phyloP scores from a whole-genome alignment of 495 filamentous ascomycete species.

The Peziza echinospora region DNA sequence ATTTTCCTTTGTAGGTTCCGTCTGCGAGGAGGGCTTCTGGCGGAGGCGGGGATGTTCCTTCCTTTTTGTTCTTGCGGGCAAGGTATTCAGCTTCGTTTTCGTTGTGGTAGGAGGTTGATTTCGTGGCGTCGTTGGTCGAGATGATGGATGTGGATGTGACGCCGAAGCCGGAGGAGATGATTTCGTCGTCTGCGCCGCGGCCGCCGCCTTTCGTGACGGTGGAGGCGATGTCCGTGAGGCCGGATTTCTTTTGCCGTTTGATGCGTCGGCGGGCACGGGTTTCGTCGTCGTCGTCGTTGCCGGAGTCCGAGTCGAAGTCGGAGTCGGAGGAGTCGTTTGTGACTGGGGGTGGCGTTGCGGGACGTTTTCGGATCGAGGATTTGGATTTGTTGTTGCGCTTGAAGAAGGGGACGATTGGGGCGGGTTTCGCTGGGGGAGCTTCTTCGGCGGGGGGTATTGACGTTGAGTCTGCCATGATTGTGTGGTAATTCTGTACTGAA shows the following conservation, averaged over 20 bases:
- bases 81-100: slow-evolving; percentile 31
- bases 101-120: slow-evolving; percentile 76
- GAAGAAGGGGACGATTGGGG: slow-evolving; percentile 43
- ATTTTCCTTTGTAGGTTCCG: slow-evolving; percentile 56
- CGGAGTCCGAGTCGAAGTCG: slow-evolving; percentile 29
- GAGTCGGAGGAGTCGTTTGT: slow-evolving; percentile 27
- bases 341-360: slow-evolving; percentile 55
- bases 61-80: slow-evolving; percentile 37
- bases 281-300: slow-evolving; percentile 51
- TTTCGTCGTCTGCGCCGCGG: slow-evolving; percentile 17
- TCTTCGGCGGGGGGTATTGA: not conserved
- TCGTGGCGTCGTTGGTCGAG: slow-evolving; percentile 73
- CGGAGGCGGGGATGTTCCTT: slow-evolving; percentile 28
- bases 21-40: slow-evolving; percentile 20
- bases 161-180: slow-evolving; percentile 26
- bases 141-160: slow-evolving; percentile 27
- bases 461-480: not conserved
- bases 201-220: not conserved
- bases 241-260: slow-evolving; percentile 48
- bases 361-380: slow-evolving; percentile 59
- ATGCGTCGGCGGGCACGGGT: slow-evolving; percentile 35
- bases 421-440: slow-evolving; percentile 12
- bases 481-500: too few species aligned
- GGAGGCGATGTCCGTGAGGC: not conserved
- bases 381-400: slow-evolving; percentile 62